Evolutionary conservation across 1,284 basidiomycete species (phyloP), one percentile per base, ranked within the genome.

Genomic region (Tilletia walkeri): DNA sequence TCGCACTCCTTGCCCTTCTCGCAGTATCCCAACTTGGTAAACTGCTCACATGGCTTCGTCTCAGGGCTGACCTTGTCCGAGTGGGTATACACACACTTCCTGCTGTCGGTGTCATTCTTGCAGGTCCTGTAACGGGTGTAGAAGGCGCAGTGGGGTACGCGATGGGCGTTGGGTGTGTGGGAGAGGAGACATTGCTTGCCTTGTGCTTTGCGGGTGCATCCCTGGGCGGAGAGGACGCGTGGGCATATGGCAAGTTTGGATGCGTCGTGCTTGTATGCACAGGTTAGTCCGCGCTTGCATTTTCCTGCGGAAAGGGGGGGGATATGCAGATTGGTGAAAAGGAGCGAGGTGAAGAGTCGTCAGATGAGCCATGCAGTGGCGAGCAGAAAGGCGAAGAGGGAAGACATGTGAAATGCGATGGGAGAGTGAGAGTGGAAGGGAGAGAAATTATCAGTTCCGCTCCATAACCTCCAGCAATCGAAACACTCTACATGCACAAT

Each of bases 101-200:
- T 63, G 74, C 36, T 78, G 61, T 30, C 7, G 6, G 10, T 16
- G 7, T 50, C 59, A 47, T 81, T 79, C n/a, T 80, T 71, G 53
- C 82, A 83, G 9, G 70, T 38, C 4, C 76, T 72, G 0, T 69
- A 56, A 0, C 78, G 61, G 16, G 80, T 67, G 48, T 73, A 83
- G 67, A 82, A 81, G 0, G 79, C 78, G 56, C 82, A 83, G 67
- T 82, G 79, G 41, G 82, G 82, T n/a, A 76, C 72, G 2, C 78
- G 65, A 38, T 83, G 74, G 1, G 77, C 45, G 50, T 69, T 68
- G 3, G 65, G 73, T 5, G 70, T 75, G 48, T 83, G 82, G 16
- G 77, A 79, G 14, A 83, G 68, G 34, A 73, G 75, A 72, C 82
- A 83, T 10, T 63, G 59, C 59, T 78, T 76, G 0, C 80, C 79